Percentiles rank a stretch among this genome's conserved stretches.
phyloP scores from a whole-genome alignment of 495 filamentous ascomycete species.

The Penicillium manginii region DNA sequence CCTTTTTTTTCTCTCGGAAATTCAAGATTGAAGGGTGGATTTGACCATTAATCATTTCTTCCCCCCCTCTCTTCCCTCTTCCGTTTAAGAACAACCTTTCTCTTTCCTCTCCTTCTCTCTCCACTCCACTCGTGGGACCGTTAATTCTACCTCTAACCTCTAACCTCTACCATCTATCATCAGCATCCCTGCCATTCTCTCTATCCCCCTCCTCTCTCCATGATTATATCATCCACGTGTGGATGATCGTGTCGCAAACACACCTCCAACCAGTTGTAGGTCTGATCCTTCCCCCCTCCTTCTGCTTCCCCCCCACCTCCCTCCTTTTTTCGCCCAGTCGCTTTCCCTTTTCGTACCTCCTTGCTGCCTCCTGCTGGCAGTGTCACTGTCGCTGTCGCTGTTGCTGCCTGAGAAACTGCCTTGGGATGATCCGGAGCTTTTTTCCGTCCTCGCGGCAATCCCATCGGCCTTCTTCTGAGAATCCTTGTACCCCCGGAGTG shows the following conservation, averaged over 20 bases:
- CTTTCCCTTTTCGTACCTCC: neutral
- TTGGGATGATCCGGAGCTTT: neutral
- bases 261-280: conserved; percentile 8
- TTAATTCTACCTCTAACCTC: too few relatives aligned
- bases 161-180: neutral
- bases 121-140: too few relatives aligned
- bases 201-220: conserved; percentile 18
- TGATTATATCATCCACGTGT: conserved; percentile 26
- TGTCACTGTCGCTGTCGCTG: too few relatives aligned
- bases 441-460: conserved; percentile 1
- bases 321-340: neutral
- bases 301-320: neutral
- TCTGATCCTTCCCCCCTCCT: conserved; percentile 15
- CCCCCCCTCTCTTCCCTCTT: conserved; percentile 13
- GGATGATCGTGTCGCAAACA: neutral
- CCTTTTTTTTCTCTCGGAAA: too few relatives aligned
- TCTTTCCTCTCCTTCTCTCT: neutral
- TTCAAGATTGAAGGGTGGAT: too few relatives aligned
- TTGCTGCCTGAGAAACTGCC: neutral
- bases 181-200: neutral
- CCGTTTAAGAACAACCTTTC: conserved; percentile 9
- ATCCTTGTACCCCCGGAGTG: conserved; percentile 6
- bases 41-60: neutral
- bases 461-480: conserved; percentile 6
- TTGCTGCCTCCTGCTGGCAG: neutral